Percentiles rank a stretch among this genome's conserved stretches.
Conservation (phyloP, 106 monocot species). For the Acorus calamus region DNA sequence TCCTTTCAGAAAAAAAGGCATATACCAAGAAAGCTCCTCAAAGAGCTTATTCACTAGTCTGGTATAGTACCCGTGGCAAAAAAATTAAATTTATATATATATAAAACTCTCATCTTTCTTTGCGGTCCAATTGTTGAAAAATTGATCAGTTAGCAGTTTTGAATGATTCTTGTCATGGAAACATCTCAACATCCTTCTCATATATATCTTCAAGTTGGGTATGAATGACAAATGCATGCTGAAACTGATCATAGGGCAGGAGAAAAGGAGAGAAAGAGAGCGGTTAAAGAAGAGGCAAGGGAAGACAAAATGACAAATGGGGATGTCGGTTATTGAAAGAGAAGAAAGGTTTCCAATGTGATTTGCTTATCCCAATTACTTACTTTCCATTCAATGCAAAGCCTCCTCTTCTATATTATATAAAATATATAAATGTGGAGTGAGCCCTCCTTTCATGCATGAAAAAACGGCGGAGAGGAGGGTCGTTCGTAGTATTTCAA, state of each 20-base stretch:
- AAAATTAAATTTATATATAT: too few species aligned
- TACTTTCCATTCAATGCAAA: constrained; percentile 46
- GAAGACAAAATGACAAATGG: not conserved
- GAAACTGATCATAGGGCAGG: not conserved
- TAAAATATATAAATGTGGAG: too few species aligned
- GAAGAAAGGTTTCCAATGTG: constrained; percentile 8
- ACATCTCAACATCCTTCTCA: constrained; percentile 4
- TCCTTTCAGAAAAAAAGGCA: too few species aligned
- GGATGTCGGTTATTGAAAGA: too few species aligned
- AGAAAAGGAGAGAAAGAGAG: not conserved
- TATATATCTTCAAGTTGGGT: not conserved
- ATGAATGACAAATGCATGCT: not conserved
- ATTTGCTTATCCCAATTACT: constrained; percentile 20
- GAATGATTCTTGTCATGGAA: constrained; percentile 12
- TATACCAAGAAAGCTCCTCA: too few species aligned
- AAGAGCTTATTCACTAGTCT: too few species aligned
- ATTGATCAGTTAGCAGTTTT: constrained; percentile 1
- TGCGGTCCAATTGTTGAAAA: not conserved
- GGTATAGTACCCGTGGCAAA: too few species aligned
- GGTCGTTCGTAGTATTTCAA: not conserved
- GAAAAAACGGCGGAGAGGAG: constrained; percentile 11
- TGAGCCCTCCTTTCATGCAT: constrained; percentile 34
- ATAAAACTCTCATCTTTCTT: too few species aligned
- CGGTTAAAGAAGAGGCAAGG: not conserved
- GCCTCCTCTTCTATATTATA: too few species aligned